Evolutionary conservation across 2,329 filamentous ascomycete species (phyloP).

Genomic region (Aspergillus aculeatus): DNA sequence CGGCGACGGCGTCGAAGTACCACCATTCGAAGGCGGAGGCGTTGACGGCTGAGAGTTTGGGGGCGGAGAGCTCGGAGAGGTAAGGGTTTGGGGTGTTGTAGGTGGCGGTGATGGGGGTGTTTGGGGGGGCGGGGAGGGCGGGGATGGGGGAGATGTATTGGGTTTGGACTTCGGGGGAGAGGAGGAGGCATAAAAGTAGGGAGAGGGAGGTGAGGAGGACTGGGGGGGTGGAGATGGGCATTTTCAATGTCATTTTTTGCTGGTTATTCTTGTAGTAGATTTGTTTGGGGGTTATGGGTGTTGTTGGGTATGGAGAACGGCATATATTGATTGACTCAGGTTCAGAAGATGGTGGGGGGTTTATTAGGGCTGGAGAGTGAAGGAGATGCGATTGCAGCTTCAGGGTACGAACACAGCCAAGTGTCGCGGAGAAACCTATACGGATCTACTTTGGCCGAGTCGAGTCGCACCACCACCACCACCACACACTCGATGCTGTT

Average conservation of each 20-base stretch:
- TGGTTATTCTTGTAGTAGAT: not conserved
- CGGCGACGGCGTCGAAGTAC: conserved; percentile 42
- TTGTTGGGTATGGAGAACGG: no score
- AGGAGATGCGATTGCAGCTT: not conserved
- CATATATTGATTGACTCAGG: no score
- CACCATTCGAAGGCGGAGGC: conserved; percentile 40
- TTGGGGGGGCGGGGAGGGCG: not conserved
- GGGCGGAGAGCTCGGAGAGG: conserved; percentile 24
- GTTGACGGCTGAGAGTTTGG: conserved; percentile 29
- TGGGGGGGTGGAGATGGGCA: not conserved
- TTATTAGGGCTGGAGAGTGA: not conserved
- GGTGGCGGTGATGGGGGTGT: conserved; percentile 2
- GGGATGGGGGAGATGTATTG: conserved; percentile 11
- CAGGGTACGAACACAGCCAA: no score
- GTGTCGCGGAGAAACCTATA: not conserved
- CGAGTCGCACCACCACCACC: not conserved
- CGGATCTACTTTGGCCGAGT: not conserved
- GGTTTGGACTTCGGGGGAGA: not conserved
- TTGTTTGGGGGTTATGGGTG: no score
- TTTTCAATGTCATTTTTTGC: not conserved
- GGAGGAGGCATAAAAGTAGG: not conserved
- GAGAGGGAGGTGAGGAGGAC: not conserved
- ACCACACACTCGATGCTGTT: not conserved
- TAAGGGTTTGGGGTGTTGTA: not conserved
- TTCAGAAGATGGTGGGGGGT: not conserved